Base-by-base conservation (phyloP, 768 basidiomycete species). In the Termitomyces sp. region DNA sequence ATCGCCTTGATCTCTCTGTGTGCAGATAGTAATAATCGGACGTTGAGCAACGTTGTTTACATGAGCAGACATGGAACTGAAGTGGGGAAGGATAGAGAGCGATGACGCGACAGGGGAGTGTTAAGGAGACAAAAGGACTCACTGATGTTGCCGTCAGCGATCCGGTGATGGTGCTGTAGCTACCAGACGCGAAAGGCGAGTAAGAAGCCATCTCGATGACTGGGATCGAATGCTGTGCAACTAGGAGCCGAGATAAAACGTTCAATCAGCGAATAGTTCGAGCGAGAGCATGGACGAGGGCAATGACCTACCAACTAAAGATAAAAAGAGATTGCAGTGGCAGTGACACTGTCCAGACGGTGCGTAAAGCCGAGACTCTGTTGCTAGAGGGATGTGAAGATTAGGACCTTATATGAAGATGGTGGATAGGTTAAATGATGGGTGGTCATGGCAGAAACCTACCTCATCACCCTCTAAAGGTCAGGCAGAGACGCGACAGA, bases 1-100 rank as follows among this genome's bases (percentile, higher is more conserved):
- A 63, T 88, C 84, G 45, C 69, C 72, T 45, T 68, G 67, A 46
- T 53, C 63, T 39, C 48, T 55, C 73, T 73, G 72, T 45, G 65
- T 61, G 22, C 59, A 52, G 27, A 62, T 62, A 47, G 66, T 56
- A n/a, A 68, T 64, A n/a, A 42, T 57, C 8, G 66, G 64, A 27
- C 63, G 63, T 61, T 65, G 61, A 60, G 64, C 58, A 53, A 58
- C 31, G 18, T 57, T 55, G 30, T 12, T 34, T 16, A 39, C 13
- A 16, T 34, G 48, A 24, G 41, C 30, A 44, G 54, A 16, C 51
- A 58, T 47, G 24, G 41, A 47, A 36, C 45, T 27, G 34, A 22
- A 27, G 4, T 39, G 27, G n/a, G 22, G 33, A 20, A n/a, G 24
- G 24, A 24, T 42, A 36, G 6, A 4, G 20, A 51, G 41, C 16